Base-by-base conservation (phyloP, 2,329 filamentous ascomycete species). In the Dactylellina drechsleri region DNA sequence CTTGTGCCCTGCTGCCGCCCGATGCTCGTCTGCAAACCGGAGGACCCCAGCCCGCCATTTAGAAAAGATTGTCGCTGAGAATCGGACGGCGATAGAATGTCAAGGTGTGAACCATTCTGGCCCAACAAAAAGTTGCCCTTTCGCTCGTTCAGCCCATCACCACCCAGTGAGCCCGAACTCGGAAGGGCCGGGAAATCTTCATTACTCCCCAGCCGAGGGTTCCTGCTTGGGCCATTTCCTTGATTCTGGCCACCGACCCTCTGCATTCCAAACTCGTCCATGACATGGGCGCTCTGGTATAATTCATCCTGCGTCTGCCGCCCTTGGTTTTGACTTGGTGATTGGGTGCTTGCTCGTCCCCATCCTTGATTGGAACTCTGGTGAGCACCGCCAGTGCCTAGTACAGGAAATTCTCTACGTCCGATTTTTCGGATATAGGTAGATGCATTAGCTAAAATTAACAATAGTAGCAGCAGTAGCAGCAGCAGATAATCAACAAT, bases 331-430 rank as follows among this genome's bases (percentile, higher is more conserved):
- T 75, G 71, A 16, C 71, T 75, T 23, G 71, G 71, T 26, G 71
- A 75, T 31, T 75, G 71, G 0, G 71, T 75, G 40, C 52, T 75
- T 20, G 71, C 64, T 20, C 71, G 64, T 49, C 71, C 71, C 71
- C 71, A 75, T 45, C 71, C 71, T 68, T 75, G 71, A 58, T 68
- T 75, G 23, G 71, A 60, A 65, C 60, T 75, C 59, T 75, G 71
- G 52, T 75, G 71, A 49, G 71, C 71, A 75, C 71, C 60, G 10
- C 71, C 71, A 18, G 71, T 75, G 58, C 71, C 71, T 75, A 75
- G 20, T 65, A 75, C 71, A 20, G 71, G 71, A 60, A 75, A 75
- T 53, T 75, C 71, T 57, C 71, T 75, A 45, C 53, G 58, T 75
- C 58, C 70, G 45, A 65, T 65, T 59, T 23, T 52, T 56, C 54